Percentiles rank a stretch among this genome's conserved stretches.
phyloP scores from a whole-genome alignment of 805 yeast species.

The Yamadazyma phyllophila region DNA sequence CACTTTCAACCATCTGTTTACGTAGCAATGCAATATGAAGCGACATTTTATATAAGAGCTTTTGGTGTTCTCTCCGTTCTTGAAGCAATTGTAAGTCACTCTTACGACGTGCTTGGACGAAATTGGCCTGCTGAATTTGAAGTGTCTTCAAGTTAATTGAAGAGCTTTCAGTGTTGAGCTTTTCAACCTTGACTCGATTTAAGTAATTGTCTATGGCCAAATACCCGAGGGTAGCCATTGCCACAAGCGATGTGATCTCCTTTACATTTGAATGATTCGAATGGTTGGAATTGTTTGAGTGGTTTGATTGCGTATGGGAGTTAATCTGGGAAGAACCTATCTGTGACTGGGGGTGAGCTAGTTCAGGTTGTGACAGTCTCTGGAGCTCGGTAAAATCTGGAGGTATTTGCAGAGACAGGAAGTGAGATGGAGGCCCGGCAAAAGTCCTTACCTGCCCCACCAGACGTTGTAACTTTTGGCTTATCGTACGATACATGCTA shows the following conservation, averaged over 20 bases:
- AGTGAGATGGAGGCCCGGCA: conserved; percentile 24
- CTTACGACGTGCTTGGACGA: conserved; percentile 49
- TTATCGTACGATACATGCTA: not conserved
- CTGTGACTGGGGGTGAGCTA: not conserved
- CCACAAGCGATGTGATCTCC: conserved; percentile 42
- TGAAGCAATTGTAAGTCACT: conserved; percentile 51
- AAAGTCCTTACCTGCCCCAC: not conserved
- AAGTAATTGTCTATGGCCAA: conserved; percentile 53
- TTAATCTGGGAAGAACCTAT: not conserved
- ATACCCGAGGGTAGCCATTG: conserved; percentile 44
- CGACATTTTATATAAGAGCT: conserved; percentile 57
- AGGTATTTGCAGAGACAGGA: conserved; percentile 21
- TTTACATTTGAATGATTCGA: conserved; percentile 14
- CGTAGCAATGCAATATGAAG: conserved; percentile 66
- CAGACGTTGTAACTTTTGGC: no score
- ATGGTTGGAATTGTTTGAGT: no score
- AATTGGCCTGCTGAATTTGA: conserved; percentile 47
- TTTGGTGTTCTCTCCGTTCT: conserved; percentile 47
- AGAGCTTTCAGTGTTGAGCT: conserved; percentile 31
- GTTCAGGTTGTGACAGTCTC: not conserved
- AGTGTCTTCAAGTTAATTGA: conserved; percentile 37
- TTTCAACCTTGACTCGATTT: conserved; percentile 37
- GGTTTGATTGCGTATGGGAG: no score
- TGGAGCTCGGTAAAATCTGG: conserved; percentile 12
- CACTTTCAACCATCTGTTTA: conserved; percentile 56